Conservation (phyloP, 306 rosid genomes). For the Gastrolobium villosum region DNA sequence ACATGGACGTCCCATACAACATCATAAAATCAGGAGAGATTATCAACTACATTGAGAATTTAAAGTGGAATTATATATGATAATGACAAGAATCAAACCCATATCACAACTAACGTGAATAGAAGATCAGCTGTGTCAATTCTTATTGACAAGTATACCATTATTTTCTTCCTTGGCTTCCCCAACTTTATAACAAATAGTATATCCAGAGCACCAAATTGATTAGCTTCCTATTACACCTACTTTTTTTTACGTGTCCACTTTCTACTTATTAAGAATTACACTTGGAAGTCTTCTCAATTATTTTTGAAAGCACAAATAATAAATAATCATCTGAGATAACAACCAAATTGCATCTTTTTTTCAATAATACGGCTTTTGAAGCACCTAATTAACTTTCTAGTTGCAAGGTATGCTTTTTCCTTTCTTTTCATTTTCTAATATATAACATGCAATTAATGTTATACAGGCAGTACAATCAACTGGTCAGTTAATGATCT, state of each 20-base stretch:
- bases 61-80: too few species aligned
- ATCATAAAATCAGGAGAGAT: too few species aligned
- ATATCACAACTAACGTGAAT: too few species aligned
- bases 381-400: background rate
- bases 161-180: background rate
- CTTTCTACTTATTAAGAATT: background rate
- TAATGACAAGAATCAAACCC: too few species aligned
- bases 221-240: background rate
- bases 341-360: constrained; percentile 5
- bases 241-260: background rate
- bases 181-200: background rate
- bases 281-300: background rate
- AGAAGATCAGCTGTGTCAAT: too few species aligned
- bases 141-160: too few species aligned
- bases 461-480: background rate
- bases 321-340: constrained; percentile 6
- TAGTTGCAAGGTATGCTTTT: background rate
- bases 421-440: background rate
- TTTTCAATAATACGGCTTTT: background rate
- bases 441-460: constrained; percentile 4
- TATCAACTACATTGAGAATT: too few species aligned
- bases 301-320: background rate
- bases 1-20: too few species aligned
- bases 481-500: background rate
- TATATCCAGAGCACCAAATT: background rate